phyloP scores from a whole-genome alignment of 2,329 filamentous ascomycete genomes.

The Arthrobotrys megalospora region DNA sequence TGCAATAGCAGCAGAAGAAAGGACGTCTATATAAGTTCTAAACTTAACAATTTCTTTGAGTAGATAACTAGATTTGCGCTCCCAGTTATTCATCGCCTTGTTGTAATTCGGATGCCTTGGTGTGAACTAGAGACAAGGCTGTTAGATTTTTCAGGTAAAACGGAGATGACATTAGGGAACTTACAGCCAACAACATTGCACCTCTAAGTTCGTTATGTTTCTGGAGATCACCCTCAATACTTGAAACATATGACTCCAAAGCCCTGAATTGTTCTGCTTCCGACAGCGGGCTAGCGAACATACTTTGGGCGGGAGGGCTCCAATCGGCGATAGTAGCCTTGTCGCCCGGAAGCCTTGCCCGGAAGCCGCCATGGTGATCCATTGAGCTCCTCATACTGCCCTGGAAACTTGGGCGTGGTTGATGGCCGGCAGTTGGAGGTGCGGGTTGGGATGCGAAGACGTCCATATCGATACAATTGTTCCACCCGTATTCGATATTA shows the following conservation, averaged over 20 bases:
- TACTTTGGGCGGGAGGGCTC: slow-evolving; percentile 88
- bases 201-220: slow-evolving; percentile 89
- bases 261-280: slow-evolving; percentile 86
- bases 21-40: slow-evolving; percentile 89
- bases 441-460: slow-evolving; percentile 64
- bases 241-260: slow-evolving; percentile 83
- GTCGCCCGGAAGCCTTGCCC: slow-evolving; percentile 84
- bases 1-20: slow-evolving; percentile 78
- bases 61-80: slow-evolving; percentile 92
- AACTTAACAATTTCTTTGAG: slow-evolving; percentile 97
- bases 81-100: slow-evolving; percentile 96
- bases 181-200: slow-evolving; percentile 82
- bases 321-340: slow-evolving; percentile 87
- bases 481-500: slow-evolving; percentile 98
- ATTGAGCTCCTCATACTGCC: slow-evolving; percentile 70
- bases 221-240: slow-evolving; percentile 87
- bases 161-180: slow-evolving; percentile 68
- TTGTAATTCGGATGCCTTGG: slow-evolving; percentile 83
- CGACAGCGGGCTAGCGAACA: slow-evolving; percentile 83
- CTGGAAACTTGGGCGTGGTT: slow-evolving; percentile 64
- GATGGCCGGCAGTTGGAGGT: slow-evolving; percentile 60
- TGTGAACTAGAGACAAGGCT: slow-evolving; percentile 74
- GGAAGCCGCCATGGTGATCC: slow-evolving; percentile 75
- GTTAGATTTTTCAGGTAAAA: slow-evolving; percentile 63
- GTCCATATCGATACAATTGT: slow-evolving; percentile 76